Base-by-base conservation (phyloP, 2,329 filamentous ascomycete species). In the Calonectria montana region DNA sequence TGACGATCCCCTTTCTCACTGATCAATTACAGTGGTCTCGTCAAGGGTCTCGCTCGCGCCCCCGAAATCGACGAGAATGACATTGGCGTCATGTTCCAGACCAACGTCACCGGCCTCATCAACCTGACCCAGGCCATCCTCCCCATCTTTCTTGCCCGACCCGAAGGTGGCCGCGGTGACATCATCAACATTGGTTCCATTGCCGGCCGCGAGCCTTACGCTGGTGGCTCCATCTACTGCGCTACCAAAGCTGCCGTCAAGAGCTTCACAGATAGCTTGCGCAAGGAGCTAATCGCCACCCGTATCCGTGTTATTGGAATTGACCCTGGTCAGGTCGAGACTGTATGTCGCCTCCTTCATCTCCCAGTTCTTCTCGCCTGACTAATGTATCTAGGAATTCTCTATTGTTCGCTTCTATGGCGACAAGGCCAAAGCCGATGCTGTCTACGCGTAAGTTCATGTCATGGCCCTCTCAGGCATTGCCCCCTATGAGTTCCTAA, bases 121-220 rank as follows among this genome's bases (percentile, higher is more conserved):
- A 94, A 96, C 87, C 94, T 98, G 93, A 98, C 97, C 0, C 97
- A 99, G 87, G 94, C 94, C 55, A 88, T 98, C 48, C 84, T 98
- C 21, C 91, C 94, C 65, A 92, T 95, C 81, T 97, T 96, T 88
- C 93, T 95, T 84, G 87, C 90, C 78, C 94, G 89, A 83, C 90
- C 85, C 81, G 89, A 96, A 69, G 93, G 94, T 71, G 96, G 95
- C 69, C 87, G 90, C 50, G 96, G 96, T 78, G 97, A 98, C 82
- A 96, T 99, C 82, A 97, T 99, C 86, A 98, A 98, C 81, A 86
- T 98, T 80, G 96, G 96, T 73, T 95, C 93, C 76, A 96, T 98
- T 80, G 96, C 96, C n/a, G 84, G 95, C 35, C 90, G 95, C 53
- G 95, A 97, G 78, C 90, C 94, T 13, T 98, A 98, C 83, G 87